phyloP scores from a whole-genome alignment of 208 protist species.

The Trypanosoma boissoni region DNA sequence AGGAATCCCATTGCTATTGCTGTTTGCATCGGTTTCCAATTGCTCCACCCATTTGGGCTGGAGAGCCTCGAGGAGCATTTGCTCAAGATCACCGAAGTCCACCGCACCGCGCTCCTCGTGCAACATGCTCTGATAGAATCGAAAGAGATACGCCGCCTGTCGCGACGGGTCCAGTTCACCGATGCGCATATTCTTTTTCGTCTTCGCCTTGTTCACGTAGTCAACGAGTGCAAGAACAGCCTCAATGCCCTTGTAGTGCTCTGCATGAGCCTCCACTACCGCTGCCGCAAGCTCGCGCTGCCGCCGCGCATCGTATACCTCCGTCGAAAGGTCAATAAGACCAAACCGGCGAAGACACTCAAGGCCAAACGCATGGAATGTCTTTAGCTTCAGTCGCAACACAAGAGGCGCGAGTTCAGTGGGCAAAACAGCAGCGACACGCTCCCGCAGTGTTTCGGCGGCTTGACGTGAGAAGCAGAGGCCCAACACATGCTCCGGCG shows the following conservation, averaged over 20 bases:
- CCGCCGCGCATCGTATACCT: conserved; percentile 54
- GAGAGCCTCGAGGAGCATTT: conserved; percentile 68
- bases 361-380: conserved; percentile 81
- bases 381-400: conserved; percentile 65
- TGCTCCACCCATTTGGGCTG: too few relatives aligned
- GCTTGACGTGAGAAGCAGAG: conserved; percentile 87
- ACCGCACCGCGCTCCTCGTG: conserved; percentile 67
- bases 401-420: conserved; percentile 9
- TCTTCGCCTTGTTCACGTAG: conserved; percentile 67
- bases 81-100: conserved; percentile 86
- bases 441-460: conserved; percentile 66
- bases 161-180: conserved; percentile 44
- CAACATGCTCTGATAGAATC: conserved; percentile 60
- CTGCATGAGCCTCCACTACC: conserved; percentile 59
- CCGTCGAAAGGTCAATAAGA: conserved; percentile 34
- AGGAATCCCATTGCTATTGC: not conserved
- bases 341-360: conserved; percentile 76
- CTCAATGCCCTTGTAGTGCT: conserved; percentile 46
- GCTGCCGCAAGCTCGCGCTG: conserved; percentile 50
- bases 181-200: conserved; percentile 40
- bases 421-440: conserved; percentile 49
- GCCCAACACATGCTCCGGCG: conserved; percentile 58
- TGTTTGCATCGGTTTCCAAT: not conserved
- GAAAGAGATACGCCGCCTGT: conserved; percentile 68
- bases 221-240: conserved; percentile 56